These are phyloP conservation scores for Waltergamsia citrina DNA, from an alignment of 2,329 filamentous ascomycete species.

Conservation along the genomic window DNA sequence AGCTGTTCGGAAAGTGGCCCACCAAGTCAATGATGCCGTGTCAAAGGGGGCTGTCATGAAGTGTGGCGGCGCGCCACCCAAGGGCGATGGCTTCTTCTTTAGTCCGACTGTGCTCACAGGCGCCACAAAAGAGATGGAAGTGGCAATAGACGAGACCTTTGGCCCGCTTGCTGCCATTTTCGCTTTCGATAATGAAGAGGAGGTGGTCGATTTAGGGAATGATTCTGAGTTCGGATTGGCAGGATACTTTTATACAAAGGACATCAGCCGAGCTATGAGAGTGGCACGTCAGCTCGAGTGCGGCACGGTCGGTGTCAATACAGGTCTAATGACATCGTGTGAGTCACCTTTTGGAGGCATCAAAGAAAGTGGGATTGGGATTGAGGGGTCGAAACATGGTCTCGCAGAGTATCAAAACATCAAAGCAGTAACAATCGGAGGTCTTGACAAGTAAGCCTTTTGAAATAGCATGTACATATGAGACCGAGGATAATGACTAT, in stretches of 20 bases:
- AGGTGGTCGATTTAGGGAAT: slow-evolving; percentile 27
- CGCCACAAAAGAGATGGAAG: slow-evolving; percentile 17
- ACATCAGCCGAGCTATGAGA: slow-evolving; percentile 26
- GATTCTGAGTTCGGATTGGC: slow-evolving; percentile 26
- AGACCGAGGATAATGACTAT: no score
- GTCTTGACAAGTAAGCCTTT: no score
- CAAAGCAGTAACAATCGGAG: slow-evolving; percentile 39
- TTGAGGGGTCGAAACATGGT: slow-evolving; percentile 51
- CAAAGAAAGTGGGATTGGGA: slow-evolving; percentile 51
- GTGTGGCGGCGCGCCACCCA: slow-evolving; percentile 51
- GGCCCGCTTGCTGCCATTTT: slow-evolving; percentile 18
- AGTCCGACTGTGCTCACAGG: slow-evolving; percentile 63
- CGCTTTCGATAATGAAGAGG: slow-evolving; percentile 24
- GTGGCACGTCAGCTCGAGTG: slow-evolving; percentile 47
- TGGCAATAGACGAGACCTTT: slow-evolving; percentile 20
- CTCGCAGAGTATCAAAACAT: slow-evolving; percentile 48
- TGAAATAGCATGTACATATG: no score
- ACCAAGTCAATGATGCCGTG: slow-evolving; percentile 57
- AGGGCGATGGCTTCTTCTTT: slow-evolving; percentile 56
- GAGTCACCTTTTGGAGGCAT: slow-evolving; percentile 44
- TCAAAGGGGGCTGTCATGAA: slow-evolving; percentile 50
- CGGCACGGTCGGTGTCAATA: slow-evolving; percentile 61
- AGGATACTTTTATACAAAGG: slow-evolving; percentile 22
- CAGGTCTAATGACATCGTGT: slow-evolving; percentile 27
- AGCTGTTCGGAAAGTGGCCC: slow-evolving; percentile 51